Conservation (phyloP, 805 yeast species). For the Pichia pseudocactophila region DNA sequence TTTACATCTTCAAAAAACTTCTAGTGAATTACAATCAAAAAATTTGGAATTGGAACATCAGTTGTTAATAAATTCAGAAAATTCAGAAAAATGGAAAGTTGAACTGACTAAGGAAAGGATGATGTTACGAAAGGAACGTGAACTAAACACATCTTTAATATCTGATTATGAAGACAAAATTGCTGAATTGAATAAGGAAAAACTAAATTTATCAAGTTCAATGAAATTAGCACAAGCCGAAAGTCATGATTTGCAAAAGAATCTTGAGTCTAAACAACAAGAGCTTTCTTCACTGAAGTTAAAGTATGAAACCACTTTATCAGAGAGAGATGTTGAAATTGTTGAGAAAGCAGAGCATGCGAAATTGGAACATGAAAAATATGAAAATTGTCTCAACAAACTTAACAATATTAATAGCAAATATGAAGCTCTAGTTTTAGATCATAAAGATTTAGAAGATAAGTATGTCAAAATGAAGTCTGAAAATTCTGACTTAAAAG, state of each 20-base stretch:
- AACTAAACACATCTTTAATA: neutral
- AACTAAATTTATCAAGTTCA: neutral
- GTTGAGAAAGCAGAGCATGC: too few relatives aligned
- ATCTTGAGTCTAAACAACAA: neutral
- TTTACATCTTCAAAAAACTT: neutral
- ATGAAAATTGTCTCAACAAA: too few relatives aligned
- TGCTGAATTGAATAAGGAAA: conserved; percentile 1
- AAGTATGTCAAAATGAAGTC: neutral
- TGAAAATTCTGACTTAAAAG: neutral
- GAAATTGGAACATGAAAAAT: too few relatives aligned
- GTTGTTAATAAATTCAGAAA: neutral
- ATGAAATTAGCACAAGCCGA: neutral
- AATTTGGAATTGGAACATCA: neutral
- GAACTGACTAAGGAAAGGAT: conserved; percentile 1
- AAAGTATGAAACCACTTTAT: neutral
- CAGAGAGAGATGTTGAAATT: too few relatives aligned
- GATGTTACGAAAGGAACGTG: conserved; percentile 2
- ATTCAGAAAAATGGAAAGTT: neutral
- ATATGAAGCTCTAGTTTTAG: neutral
- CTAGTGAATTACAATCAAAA: neutral
- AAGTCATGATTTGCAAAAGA: neutral
- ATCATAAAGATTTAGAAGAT: neutral
- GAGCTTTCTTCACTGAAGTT: neutral
- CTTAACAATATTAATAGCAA: too few relatives aligned
- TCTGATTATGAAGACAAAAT: conserved; percentile 1